phyloP scores from a whole-genome alignment of 495 filamentous ascomycete species.

The Penicillium cosmopolitanum region DNA sequence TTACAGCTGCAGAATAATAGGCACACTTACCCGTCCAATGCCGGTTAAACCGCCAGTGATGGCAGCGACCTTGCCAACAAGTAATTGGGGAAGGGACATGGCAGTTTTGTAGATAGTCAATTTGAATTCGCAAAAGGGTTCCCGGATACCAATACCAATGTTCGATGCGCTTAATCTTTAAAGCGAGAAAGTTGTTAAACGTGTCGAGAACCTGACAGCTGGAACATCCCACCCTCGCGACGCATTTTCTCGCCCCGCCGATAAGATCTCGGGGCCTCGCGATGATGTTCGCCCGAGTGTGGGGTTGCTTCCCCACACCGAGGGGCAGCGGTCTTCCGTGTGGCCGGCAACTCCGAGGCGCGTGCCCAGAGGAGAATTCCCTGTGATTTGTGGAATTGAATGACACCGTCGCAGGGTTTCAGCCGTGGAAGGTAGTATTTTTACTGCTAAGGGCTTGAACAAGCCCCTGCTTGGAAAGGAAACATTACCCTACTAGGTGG shows the following conservation, averaged over 20 bases:
- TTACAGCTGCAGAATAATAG: neutral
- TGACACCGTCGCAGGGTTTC: neutral
- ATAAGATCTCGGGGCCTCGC: slow-evolving; percentile 39
- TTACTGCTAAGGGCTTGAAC: no score
- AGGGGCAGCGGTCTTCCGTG: slow-evolving; percentile 11
- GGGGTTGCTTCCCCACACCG: slow-evolving; percentile 24
- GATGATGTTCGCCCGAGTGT: slow-evolving; percentile 38
- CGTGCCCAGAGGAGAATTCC: slow-evolving; percentile 6
- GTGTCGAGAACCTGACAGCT: neutral
- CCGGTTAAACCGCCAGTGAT: slow-evolving; percentile 78
- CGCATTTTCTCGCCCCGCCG: slow-evolving; percentile 13
- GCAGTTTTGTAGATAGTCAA: neutral
- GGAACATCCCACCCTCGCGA: neutral
- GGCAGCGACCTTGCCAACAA: slow-evolving; percentile 70
- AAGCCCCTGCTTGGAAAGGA: neutral
- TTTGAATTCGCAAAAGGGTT: neutral
- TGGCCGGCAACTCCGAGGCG: slow-evolving; percentile 5
- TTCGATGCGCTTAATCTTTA: neutral
- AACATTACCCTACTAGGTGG: neutral
- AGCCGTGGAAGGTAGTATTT: neutral
- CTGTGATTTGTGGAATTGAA: slow-evolving; percentile 11
- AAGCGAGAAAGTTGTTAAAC: neutral
- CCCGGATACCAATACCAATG: neutral
- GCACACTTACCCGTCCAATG: slow-evolving; percentile 60
- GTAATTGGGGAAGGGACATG: slow-evolving; percentile 53